Evolutionary conservation across 441 rosid genomes (phyloP).

Genomic region (Brassica balearica): DNA sequence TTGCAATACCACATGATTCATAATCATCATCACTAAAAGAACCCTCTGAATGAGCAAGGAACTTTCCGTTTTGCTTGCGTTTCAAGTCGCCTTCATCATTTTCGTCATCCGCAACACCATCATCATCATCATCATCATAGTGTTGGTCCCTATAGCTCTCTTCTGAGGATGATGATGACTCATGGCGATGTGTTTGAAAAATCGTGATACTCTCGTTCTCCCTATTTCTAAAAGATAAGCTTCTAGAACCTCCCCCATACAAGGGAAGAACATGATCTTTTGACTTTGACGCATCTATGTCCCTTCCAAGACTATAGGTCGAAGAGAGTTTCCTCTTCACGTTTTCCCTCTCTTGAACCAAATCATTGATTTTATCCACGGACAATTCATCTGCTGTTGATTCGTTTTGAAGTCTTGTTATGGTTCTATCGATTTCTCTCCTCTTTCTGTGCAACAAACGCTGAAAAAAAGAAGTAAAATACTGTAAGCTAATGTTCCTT

Average conservation of each 20-base stretch:
- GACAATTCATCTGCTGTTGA: slow-evolving; percentile 47
- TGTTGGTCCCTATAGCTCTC: slow-evolving; percentile 44
- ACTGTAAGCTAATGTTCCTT: slow-evolving; percentile 43
- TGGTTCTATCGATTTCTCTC: slow-evolving; percentile 62
- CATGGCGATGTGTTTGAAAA: slow-evolving; percentile 51
- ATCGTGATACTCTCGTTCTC: slow-evolving; percentile 54
- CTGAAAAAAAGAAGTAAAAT: slow-evolving; percentile 50
- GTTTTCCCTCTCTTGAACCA: slow-evolving; percentile 61
- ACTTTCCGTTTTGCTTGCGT: slow-evolving; percentile 44
- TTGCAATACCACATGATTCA: slow-evolving; percentile 42
- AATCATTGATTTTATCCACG: slow-evolving; percentile 54
- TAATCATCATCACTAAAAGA: slow-evolving; percentile 46
- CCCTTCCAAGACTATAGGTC: slow-evolving; percentile 83
- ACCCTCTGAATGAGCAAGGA: slow-evolving; percentile 48
- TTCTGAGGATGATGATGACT: slow-evolving; percentile 54
- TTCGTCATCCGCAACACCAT: slow-evolving; percentile 38
- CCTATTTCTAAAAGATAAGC: slow-evolving; percentile 58
- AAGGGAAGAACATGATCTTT: slow-evolving; percentile 58
- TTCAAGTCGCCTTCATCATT: slow-evolving; percentile 40
- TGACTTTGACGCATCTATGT: slow-evolving; percentile 43
- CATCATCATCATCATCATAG: slow-evolving; percentile 21
- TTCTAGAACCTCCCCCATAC: slow-evolving; percentile 54
- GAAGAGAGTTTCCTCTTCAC: slow-evolving; percentile 79
- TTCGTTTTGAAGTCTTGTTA: slow-evolving; percentile 64
- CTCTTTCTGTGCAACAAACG: slow-evolving; percentile 69